Evolutionary conservation across 2,329 filamentous ascomycete species (phyloP), one percentile per base, ranked within the genome.

Genomic region (Elsinoe necatrix): DNA sequence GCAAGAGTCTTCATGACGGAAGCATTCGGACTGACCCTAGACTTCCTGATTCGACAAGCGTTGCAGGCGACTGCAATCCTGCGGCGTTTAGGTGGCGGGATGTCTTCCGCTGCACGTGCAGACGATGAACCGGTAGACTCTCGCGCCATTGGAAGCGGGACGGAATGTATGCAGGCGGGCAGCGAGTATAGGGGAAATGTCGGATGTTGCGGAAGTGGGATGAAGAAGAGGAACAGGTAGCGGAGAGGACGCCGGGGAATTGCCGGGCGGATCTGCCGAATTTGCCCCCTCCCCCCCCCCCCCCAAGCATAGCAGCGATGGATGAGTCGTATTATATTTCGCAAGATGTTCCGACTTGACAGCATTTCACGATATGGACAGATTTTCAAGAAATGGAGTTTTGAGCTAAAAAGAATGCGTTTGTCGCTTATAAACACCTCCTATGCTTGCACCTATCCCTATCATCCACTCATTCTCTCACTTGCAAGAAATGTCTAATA

Each of bases 21-120:
- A n/a, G n/a, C n/a, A n/a, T n/a, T n/a, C n/a, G n/a, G n/a, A 51
- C 34, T 14, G 5, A 68, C 77, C 18, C 62, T 60, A 61, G 57
- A 68, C 59, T 61, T 69, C 31, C 55, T 60, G 8, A 58, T 60
- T 16, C 58, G 59, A 31, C 63, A 68, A 1, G 69, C 75, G 1
- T 14, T 57, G 51, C 58, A 61, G 20, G 60, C 60, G 16, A 62
- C 41, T 18, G 56, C 57, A n/a, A 59, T 59, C 11, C 57, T 47
- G 7, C 57, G 54, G 12, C 57, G 55, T 25, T 59, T 59, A 16
- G 54, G 29, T 14, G 39, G 18, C 54, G 39, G 23, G 11, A 9
- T 5, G 14, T 23, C 48, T 39, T 52, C 48, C 29, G 48, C 31
- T 16, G 29, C 41, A n/a, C 20, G 41, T 9, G 20, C 41, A 37